phyloP scores from a whole-genome alignment of 1,139 yeast genomes.

The Taphrina confusa region DNA sequence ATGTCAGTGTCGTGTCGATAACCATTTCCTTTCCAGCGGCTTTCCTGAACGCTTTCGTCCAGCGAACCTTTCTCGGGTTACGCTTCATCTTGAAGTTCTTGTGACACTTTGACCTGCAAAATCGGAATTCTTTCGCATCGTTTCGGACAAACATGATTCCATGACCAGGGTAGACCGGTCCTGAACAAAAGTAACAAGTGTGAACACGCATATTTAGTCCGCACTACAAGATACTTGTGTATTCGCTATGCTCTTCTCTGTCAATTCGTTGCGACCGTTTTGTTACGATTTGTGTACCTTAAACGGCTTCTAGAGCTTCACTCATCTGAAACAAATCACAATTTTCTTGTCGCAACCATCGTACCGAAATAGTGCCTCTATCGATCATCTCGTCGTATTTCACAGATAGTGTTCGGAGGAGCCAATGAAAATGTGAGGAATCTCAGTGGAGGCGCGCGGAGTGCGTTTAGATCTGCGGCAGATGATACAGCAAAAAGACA shows the following conservation, averaged over 20 bases:
- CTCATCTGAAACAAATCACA: neutral
- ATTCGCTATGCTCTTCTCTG: too few species aligned
- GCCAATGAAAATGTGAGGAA: too few species aligned
- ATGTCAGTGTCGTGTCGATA: constrained; percentile 92
- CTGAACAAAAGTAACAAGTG: constrained; percentile 94
- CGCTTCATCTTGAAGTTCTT: constrained; percentile 97
- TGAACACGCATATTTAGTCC: constrained; percentile 81
- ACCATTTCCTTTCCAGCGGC: constrained; percentile 99
- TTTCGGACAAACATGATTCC: constrained; percentile 98
- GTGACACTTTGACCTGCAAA: constrained; percentile 98
- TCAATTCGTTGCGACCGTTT: too few species aligned
- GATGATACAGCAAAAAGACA: too few species aligned
- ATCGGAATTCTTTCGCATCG: constrained; percentile 95
- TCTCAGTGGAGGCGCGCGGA: too few species aligned
- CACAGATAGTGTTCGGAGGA: too few species aligned
- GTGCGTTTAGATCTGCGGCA: too few species aligned
- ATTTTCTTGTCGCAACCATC: neutral
- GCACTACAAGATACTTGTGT: too few species aligned
- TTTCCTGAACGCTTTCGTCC: constrained; percentile 99
- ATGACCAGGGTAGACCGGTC: constrained; percentile 96
- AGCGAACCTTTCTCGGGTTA: constrained; percentile 89
- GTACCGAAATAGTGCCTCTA: neutral
- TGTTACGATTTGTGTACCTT: constrained; percentile 7
- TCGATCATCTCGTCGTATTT: constrained; percentile 6
- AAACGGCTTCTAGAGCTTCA: neutral